A percentile compares a stretch with the other conserved stretches of the same genome.
Conservation (phyloP, 1,139 yeast genomes). For the Hyphopichia fennica region DNA sequence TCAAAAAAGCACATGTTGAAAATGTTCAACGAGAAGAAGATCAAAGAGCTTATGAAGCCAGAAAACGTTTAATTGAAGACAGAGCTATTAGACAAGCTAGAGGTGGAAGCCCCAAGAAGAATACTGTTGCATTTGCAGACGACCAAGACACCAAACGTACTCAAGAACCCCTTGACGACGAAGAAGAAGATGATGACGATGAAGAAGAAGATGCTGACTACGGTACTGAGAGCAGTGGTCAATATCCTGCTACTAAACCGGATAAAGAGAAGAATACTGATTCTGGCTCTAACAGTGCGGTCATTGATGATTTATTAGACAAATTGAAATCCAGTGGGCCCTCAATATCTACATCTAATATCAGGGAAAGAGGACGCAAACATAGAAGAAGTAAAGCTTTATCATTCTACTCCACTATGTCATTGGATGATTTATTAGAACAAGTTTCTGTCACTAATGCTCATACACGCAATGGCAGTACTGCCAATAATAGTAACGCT, state of each 20-base stretch:
- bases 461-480: background rate
- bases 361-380: conserved; percentile 20
- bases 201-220: conserved; percentile 14
- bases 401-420: conserved; percentile 34
- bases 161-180: conserved; percentile 11
- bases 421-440: conserved; percentile 24
- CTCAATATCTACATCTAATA: conserved; percentile 15
- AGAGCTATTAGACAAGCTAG: conserved; percentile 8
- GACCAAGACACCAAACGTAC: conserved; percentile 1
- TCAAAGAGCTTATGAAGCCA: conserved; percentile 37
- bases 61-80: conserved; percentile 37
- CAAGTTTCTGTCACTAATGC: background rate
- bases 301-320: conserved; percentile 40
- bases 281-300: conserved; percentile 16
- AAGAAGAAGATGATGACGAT: conserved; percentile 10
- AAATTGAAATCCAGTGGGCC: conserved; percentile 36
- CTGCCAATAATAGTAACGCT: background rate
- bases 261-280: conserved; percentile 1
- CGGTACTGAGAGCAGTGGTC: conserved; percentile 12
- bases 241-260: conserved; percentile 1
- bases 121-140: background rate
- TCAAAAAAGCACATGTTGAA: conserved; percentile 47
- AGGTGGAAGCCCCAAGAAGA: conserved; percentile 8
- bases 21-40: conserved; percentile 51
- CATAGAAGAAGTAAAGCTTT: conserved; percentile 34